A percentile compares a stretch with the other conserved stretches of the same genome.
Evolutionary conservation across 768 basidiomycete genomes (phyloP).

Genomic region (Naematelia aurantialba): DNA sequence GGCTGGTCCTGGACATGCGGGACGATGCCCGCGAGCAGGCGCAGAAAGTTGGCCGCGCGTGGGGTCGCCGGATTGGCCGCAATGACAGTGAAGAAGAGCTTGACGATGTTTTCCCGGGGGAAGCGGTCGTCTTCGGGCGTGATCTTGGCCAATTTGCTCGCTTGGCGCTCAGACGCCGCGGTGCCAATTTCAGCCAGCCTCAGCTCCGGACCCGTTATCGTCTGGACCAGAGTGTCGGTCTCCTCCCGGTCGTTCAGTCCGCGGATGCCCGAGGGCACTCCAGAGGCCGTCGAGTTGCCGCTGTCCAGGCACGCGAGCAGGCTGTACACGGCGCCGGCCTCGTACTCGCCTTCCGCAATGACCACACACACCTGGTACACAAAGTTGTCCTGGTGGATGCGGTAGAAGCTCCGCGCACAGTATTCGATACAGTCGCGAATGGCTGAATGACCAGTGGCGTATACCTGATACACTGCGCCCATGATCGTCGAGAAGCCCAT

Average conservation of each 20-base stretch:
- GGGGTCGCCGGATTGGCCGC: conserved; percentile 34
- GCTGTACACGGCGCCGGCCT: conserved; percentile 23
- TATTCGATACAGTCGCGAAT: conserved; percentile 37
- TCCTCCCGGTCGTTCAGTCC: conserved; percentile 39
- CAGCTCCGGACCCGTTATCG: conserved; percentile 39
- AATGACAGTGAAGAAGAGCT: conserved; percentile 41
- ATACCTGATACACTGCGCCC: conserved; percentile 24
- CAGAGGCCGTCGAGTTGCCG: conserved; percentile 13
- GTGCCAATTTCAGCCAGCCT: conserved; percentile 33
- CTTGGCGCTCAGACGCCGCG: conserved; percentile 29
- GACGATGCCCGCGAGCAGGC: conserved; percentile 24
- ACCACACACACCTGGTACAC: conserved; percentile 36
- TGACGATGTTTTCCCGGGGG: conserved; percentile 32
- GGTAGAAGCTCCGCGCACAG: conserved; percentile 32
- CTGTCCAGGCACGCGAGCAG: conserved; percentile 27
- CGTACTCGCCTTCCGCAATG: conserved; percentile 20
- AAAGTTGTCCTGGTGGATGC: conserved; percentile 39
- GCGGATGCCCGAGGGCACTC: conserved; percentile 31
- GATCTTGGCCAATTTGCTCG: conserved; percentile 22
- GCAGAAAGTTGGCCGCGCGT: conserved; percentile 22
- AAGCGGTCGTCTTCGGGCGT: conserved; percentile 27
- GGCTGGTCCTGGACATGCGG: conserved; percentile 23
- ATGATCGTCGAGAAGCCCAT: conserved; percentile 35
- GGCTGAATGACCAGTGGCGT: conserved; percentile 19
- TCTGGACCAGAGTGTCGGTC: conserved; percentile 34